phyloP scores from a whole-genome alignment of 768 basidiomycete species.

The Vararia minispora region DNA sequence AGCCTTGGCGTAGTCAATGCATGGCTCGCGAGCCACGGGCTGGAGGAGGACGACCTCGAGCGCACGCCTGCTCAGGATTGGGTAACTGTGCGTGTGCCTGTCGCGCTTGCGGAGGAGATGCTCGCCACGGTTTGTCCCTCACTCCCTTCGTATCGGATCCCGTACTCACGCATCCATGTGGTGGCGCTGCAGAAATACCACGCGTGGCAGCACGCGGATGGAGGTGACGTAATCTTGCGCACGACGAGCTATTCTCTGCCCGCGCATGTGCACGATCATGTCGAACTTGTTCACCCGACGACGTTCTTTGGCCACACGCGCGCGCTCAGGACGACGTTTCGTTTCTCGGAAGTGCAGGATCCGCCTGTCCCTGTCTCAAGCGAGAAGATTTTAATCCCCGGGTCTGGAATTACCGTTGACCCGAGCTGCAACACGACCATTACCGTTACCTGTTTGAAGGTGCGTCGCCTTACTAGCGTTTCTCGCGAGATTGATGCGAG shows the following conservation, averaged over 20 bases:
- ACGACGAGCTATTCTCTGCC: constrained; percentile 55
- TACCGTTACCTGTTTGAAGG: constrained; percentile 23
- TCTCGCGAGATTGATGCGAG: too few species aligned
- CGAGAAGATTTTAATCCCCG: not conserved
- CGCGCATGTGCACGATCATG: constrained; percentile 35
- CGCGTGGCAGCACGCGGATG: constrained; percentile 38
- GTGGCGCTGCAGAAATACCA: constrained; percentile 35
- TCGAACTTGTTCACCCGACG: constrained; percentile 57
- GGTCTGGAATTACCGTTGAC: constrained; percentile 12
- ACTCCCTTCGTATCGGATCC: not conserved
- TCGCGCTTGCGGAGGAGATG: constrained; percentile 48
- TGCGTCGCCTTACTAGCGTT: too few species aligned
- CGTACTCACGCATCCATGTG: not conserved
- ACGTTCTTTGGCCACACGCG: constrained; percentile 45
- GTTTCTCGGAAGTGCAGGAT: constrained; percentile 11
- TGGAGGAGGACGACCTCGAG: constrained; percentile 33
- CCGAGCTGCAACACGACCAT: constrained; percentile 25
- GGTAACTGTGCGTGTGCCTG: constrained; percentile 41
- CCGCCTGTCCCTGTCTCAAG: not conserved
- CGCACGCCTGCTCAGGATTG: constrained; percentile 54
- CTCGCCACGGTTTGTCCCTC: constrained; percentile 35
- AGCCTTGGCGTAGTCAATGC: constrained; percentile 37
- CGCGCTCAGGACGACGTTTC: constrained; percentile 26
- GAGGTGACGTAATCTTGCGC: constrained; percentile 42
- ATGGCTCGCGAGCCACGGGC: constrained; percentile 43